Conservation (phyloP, 805 yeast genomes). For the Saccharomyces jurei region DNA sequence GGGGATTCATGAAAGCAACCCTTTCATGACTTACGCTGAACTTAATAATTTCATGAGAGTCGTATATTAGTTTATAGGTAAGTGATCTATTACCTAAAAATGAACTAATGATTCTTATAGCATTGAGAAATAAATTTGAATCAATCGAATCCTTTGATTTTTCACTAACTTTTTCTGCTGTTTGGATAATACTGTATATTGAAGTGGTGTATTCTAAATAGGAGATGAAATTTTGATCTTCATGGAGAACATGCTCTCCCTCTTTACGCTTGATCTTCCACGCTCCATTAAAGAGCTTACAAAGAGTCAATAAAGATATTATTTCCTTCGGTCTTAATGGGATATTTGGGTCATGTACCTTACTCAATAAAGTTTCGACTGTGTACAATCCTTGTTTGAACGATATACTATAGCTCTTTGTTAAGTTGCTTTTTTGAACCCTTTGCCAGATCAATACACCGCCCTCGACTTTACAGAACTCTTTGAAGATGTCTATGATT, state of each 20-base stretch:
- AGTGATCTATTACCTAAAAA: constrained; percentile 23
- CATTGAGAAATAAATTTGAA: constrained; percentile 17
- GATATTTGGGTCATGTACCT: constrained; percentile 25
- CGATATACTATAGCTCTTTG: constrained; percentile 29
- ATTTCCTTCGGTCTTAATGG: constrained; percentile 35
- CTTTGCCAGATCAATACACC: constrained; percentile 31
- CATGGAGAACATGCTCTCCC: constrained; percentile 63
- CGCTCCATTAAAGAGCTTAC: constrained; percentile 50
- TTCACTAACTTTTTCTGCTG: constrained; percentile 27
- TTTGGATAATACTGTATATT: constrained; percentile 35
- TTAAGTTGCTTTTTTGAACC: constrained; percentile 27
- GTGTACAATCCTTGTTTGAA: constrained; percentile 31
- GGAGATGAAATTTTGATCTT: constrained; percentile 41
- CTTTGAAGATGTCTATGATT: constrained; percentile 36
- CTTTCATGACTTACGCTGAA: constrained; percentile 42
- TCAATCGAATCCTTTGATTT: constrained; percentile 11
- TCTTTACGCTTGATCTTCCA: constrained; percentile 48
- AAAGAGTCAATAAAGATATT: constrained; percentile 37
- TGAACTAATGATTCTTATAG: constrained; percentile 32
- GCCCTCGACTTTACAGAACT: constrained; percentile 33
- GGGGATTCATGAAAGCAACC: constrained; percentile 52
- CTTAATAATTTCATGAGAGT: constrained; percentile 25
- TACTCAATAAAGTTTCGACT: constrained; percentile 30
- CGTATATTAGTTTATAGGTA: constrained; percentile 19
- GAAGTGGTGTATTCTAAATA: constrained; percentile 44